Conservation (phyloP, 2,329 filamentous ascomycete species). For the Fusarium nurragi region DNA sequence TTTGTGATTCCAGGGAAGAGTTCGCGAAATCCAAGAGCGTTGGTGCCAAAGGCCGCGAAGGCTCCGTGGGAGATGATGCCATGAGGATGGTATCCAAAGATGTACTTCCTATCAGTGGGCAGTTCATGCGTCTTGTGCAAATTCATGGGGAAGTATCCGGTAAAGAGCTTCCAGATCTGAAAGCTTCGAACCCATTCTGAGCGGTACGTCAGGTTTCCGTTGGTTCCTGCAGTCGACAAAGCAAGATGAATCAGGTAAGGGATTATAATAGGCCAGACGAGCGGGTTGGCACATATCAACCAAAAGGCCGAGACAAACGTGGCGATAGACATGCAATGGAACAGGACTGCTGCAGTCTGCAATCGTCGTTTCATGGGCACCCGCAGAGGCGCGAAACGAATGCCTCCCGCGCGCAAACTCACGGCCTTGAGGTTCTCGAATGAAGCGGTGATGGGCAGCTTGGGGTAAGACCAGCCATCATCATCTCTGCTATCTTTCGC, state of each 20-base stretch:
- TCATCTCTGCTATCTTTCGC: slow-evolving; percentile 14
- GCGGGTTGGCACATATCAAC: slow-evolving; percentile 86
- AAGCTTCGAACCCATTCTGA: slow-evolving; percentile 78
- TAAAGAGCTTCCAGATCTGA: slow-evolving; percentile 87
- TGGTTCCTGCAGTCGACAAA: slow-evolving; percentile 78
- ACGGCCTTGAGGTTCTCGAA: slow-evolving; percentile 40
- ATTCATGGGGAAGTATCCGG: slow-evolving; percentile 88
- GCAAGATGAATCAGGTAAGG: slow-evolving; percentile 86
- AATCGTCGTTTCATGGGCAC: slow-evolving; percentile 76
- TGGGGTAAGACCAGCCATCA: slow-evolving; percentile 43
- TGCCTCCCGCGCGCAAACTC: slow-evolving; percentile 59
- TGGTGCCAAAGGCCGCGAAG: slow-evolving; percentile 89
- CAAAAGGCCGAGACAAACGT: slow-evolving; percentile 82
- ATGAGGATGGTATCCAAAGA: slow-evolving; percentile 97
- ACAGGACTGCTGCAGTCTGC: slow-evolving; percentile 81
- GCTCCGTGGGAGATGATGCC: slow-evolving; percentile 98
- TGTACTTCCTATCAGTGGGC: slow-evolving; percentile 86
- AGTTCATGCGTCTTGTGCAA: slow-evolving; percentile 87
- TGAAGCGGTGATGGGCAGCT: slow-evolving; percentile 36
- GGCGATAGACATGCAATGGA: slow-evolving; percentile 77
- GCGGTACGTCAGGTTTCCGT: slow-evolving; percentile 78
- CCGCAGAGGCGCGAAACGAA: slow-evolving; percentile 85
- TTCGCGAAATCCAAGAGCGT: slow-evolving; percentile 84
- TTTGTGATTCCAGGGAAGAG: slow-evolving; percentile 97
- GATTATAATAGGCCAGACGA: slow-evolving; percentile 84